Conservation (phyloP, 768 basidiomycete species). For the Thelephora aurantiotincta region DNA sequence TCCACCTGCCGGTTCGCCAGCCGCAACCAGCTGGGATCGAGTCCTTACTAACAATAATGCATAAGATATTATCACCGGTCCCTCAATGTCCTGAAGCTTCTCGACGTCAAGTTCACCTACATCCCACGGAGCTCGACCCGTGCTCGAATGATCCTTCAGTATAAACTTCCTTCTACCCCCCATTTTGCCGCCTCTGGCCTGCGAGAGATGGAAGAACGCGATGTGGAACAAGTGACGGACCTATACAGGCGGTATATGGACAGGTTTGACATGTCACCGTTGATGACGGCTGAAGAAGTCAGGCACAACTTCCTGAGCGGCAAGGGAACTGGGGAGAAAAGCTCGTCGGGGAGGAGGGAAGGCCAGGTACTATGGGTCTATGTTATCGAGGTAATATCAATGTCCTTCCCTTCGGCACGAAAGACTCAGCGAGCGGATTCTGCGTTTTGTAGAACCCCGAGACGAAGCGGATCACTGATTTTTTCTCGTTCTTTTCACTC, state of each 20-base stretch:
- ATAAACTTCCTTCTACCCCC: conserved; percentile 46
- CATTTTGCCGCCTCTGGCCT: conserved; percentile 39
- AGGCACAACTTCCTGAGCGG: conserved; percentile 85
- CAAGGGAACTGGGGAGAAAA: conserved; percentile 42
- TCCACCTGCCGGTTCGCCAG: conserved; percentile 61
- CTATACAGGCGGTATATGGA: conserved; percentile 70
- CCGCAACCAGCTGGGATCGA: neutral
- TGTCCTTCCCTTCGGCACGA: neutral
- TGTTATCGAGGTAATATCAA: conserved; percentile 68
- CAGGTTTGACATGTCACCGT: conserved; percentile 72
- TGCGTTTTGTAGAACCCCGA: conserved; percentile 52
- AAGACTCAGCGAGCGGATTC: conserved; percentile 1
- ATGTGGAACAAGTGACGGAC: conserved; percentile 54
- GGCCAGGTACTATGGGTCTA: conserved; percentile 93
- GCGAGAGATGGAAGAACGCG: conserved; percentile 78
- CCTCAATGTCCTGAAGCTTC: conserved; percentile 82
- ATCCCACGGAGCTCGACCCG: conserved; percentile 81
- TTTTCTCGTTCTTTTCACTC: conserved; percentile 93
- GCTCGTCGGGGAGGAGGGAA: conserved; percentile 33
- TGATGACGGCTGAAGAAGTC: conserved; percentile 65
- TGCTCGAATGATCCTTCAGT: conserved; percentile 74
- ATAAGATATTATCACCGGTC: conserved; percentile 82
- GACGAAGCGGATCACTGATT: conserved; percentile 80
- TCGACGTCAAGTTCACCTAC: conserved; percentile 80
- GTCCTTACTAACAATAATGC: conserved; percentile 3